Conservation (phyloP, 2,329 filamentous ascomycete species). For the Aurifilum marmelostoma region DNA sequence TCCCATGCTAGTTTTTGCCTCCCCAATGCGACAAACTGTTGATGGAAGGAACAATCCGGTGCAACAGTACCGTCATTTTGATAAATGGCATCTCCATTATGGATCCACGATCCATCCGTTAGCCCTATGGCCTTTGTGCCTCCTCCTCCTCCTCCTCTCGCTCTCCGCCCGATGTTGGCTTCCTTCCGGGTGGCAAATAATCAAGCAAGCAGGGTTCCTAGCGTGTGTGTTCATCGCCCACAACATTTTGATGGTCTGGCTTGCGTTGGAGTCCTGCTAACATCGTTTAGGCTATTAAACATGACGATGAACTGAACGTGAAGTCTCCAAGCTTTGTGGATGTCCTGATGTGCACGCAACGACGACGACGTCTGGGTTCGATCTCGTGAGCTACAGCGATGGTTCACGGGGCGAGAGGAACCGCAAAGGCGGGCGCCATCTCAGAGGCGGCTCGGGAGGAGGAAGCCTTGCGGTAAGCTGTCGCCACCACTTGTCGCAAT, state of each 20-base stretch:
- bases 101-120: neutral
- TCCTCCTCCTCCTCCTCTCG: too few species aligned
- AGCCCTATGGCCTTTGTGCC: too few species aligned
- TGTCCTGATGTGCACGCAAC: neutral
- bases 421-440: slow-evolving; percentile 11
- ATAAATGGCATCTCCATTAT: neutral
- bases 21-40: neutral
- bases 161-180: too few species aligned
- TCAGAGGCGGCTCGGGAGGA: slow-evolving; percentile 11
- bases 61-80: neutral
- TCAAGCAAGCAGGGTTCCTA: neutral
- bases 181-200: neutral
- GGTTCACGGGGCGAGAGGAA: neutral
- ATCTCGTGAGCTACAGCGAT: neutral
- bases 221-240: neutral
- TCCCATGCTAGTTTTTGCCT: neutral
- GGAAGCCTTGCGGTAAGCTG: slow-evolving; percentile 5
- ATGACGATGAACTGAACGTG: neutral
- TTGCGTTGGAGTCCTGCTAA: neutral
- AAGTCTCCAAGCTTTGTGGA: neutral
- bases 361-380: neutral
- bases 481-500: neutral
- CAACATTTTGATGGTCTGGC: neutral
- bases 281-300: neutral
- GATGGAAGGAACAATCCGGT: neutral